Base-by-base conservation (phyloP, 2,329 filamentous ascomycete genomes). In the Pseudohalonectria lignicola region DNA sequence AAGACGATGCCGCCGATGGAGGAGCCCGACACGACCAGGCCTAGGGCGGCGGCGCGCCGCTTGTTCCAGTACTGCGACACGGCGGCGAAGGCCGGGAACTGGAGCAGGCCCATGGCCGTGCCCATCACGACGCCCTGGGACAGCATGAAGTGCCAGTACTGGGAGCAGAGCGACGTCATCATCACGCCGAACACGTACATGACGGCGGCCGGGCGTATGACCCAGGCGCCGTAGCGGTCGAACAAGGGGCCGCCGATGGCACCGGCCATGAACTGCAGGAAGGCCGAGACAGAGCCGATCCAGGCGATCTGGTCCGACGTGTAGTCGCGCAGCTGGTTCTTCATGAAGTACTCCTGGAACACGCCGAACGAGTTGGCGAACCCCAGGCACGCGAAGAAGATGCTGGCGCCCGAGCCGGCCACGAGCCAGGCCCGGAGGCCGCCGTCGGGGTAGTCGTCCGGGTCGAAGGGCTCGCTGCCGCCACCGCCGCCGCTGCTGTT, bases 1-100 rank as follows among this genome's bases (percentile, higher is more conserved):
- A 67, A 64, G 13, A 70, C 52, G 30, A 71, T 54, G 17, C 65
- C 67, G 2, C 66, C 66, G 5, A 66, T 31, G 1, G 59, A 61
- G 0, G 58, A 61, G 2, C 61, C 64, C 1, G 56, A 47, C 3
- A 61, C 47, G 0, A 52, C 49, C 6, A 63, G 36, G 15, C 62
- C 64, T 44, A 62, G 51, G 1, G 64, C 63, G 0, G 55, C 46
- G 2, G 50, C 59, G 7, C 57, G 53, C n/a, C 56, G 57, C 37
- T 52, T 52, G 29, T 53, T 47, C 42, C 67, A 67, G 39, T 58
- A 61, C 31, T 59, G 57, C 13, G 52, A 50, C 2, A 60, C 51
- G 2, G 58, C 50, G 1, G 60, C 52, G 28, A 63, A 46, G 5
- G 56, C 52, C 0, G 64, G 63, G 1, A 60, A 50, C 31, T 56